These are phyloP conservation scores for Tetradesmus obliquus DNA, from an alignment of 139 green algal species.

Conservation along the genomic window DNA sequence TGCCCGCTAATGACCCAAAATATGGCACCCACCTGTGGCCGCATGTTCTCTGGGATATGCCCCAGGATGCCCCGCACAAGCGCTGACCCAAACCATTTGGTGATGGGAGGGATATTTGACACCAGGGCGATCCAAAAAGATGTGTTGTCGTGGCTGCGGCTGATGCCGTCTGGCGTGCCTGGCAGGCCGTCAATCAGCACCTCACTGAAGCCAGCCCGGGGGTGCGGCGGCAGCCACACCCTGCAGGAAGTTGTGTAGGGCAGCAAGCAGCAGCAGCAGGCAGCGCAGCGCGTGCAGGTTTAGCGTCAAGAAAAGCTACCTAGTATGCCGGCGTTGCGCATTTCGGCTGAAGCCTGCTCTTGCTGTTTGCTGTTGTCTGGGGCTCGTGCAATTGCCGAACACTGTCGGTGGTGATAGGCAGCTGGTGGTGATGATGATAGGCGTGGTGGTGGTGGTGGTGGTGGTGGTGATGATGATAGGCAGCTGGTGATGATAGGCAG, in stretches of 20 bases:
- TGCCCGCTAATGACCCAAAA: not conserved
- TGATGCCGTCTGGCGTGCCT: conserved; percentile 70
- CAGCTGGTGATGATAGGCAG: too few relatives aligned
- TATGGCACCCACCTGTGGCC: not conserved
- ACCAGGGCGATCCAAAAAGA: conserved; percentile 68
- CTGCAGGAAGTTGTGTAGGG: too few relatives aligned
- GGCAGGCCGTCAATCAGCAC: conserved; percentile 60
- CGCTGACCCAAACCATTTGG: conserved; percentile 41
- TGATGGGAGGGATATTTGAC: conserved; percentile 35
- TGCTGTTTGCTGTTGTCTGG: too few relatives aligned
- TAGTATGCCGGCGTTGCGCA: too few relatives aligned
- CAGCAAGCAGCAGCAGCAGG: not conserved
- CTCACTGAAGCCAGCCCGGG: conserved; percentile 54
- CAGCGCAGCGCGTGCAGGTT: not conserved
- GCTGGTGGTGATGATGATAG: too few relatives aligned
- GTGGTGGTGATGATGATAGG: too few relatives aligned
- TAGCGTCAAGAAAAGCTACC: too few relatives aligned
- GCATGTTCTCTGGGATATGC: conserved; percentile 47
- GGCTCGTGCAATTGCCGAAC: too few relatives aligned
- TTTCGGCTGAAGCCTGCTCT: too few relatives aligned
- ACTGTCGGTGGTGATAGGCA: too few relatives aligned
- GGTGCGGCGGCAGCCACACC: conserved; percentile 41
- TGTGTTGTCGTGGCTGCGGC: conserved; percentile 42
- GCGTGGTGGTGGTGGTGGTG: too few relatives aligned
- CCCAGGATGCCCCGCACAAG: conserved; percentile 35